Evolutionary conservation across 352 stramenopile species (phyloP), one percentile per base, ranked within the genome.

Genomic region (Phytophthora hibernalis): DNA sequence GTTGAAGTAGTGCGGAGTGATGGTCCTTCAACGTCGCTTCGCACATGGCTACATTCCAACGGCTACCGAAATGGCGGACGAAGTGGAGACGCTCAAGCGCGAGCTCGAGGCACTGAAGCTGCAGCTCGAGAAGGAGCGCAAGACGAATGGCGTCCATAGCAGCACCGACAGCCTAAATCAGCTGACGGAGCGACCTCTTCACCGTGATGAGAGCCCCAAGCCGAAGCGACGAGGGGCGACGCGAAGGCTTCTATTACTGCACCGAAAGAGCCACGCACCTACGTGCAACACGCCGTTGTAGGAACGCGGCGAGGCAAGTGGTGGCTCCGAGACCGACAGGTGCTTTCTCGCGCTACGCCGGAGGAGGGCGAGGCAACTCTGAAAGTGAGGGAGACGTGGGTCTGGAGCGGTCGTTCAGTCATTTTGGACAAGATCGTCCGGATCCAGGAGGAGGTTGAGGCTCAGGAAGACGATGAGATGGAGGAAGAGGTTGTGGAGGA

Each of bases 341-440:
- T 90, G 31, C 65, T 92, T 22, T 84, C 80, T 3, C 70, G 68
- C 6, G 80, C 77, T 49, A 56, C 61, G 9, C 54, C 75, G 1
- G 71, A 80, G 31, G 58, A 71, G 38, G 71, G 55, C 18, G 18
- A 5, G 13, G 59, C 77, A 16, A 75, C 64, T 28, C 65, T 91
- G 28, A 91, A 90, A 65, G 72, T 92, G 38, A 73, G 79, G 16
- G 80, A 92, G 54, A 82, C 64, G 24, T 91, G 82, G 84, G 56
- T 78, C 37, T 91, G 84, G 84, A 87, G 75, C 61, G 82, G 82
- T 10, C 76, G 84, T 22, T 77, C 67, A 1, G 77, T 92, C 18
- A 52, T 89, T 3, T 53, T 91, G 15, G 84, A 92, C 73, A 92
- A 91, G 61, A 88, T 90, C 52, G 66, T 90, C n/a, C 61, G 49